A percentile compares a stretch with the other conserved stretches of the same genome.
These are phyloP conservation scores for Cercospora sojina DNA, from an alignment of 2,329 filamentous ascomycete species.

Conservation along the genomic window DNA sequence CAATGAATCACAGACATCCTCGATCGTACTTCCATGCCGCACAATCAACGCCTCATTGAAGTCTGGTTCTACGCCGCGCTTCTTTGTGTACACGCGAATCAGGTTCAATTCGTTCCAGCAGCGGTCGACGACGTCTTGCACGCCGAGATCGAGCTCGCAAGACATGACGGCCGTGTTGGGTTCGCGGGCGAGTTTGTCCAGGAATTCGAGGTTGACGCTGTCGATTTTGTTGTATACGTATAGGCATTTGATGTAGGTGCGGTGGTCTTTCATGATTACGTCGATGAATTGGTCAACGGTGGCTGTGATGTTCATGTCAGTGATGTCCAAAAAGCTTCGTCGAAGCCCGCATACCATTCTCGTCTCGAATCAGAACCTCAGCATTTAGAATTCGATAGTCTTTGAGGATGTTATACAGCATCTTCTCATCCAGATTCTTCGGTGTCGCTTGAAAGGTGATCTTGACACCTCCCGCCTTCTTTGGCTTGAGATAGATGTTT, in stretches of 20 bases:
- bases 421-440: constrained; percentile 92
- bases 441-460: constrained; percentile 91
- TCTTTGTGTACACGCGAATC: constrained; percentile 93
- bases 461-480: constrained; percentile 97
- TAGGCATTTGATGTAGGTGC: constrained; percentile 90
- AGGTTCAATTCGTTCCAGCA: constrained; percentile 92
- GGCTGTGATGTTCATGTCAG: constrained; percentile 46
- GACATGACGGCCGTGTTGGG: constrained; percentile 95
- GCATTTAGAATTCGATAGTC: constrained; percentile 99
- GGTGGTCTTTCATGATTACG: constrained; percentile 98
- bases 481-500: constrained; percentile 96
- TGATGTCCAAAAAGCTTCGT: background rate
- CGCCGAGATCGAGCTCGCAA: constrained; percentile 91
- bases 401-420: constrained; percentile 94
- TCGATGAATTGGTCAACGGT: constrained; percentile 99
- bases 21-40: constrained; percentile 79
- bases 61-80: constrained; percentile 85
- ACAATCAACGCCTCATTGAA: constrained; percentile 94
- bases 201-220: constrained; percentile 85
- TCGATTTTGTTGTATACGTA: constrained; percentile 99
- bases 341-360: constrained; percentile 58
- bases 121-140: constrained; percentile 88
- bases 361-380: constrained; percentile 92
- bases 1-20: constrained; percentile 95
- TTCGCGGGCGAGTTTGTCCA: constrained; percentile 88